Base-by-base conservation (phyloP, 352 stramenopile species). In the Globisporangium orthogonon region DNA sequence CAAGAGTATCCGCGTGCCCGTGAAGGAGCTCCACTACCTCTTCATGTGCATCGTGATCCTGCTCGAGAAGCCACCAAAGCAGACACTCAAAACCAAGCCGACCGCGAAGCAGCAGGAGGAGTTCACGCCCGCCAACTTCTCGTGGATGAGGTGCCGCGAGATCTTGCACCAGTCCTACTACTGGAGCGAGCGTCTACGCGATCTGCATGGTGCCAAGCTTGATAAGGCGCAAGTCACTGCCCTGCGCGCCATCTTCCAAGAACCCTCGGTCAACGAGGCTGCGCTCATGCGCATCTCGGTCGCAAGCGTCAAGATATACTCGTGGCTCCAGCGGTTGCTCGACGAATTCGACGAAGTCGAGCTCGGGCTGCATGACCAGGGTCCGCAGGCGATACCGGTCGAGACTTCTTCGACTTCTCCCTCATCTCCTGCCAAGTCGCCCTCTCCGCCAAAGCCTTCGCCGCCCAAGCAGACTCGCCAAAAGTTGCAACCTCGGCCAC, bases 31-130 rank as follows among this genome's bases (percentile, higher is more conserved):
- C 14, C 83, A 92, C 50, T 87, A 79, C 48, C 66, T 92, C 4
- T 80, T 90, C 64, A 87, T 92, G 74, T 90, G 79, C 52, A 65
- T 92, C 43, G 69, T 85, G n/a, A 61, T 89, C 3, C 57, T 92
- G 23, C 54, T 90, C 7, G 71, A 90, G 17, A 74, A 69, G n/a
- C 69, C 78, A 2, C 59, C 69, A 3, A 71, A 83, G 52, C 71
- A 71, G 45, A 52, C 67, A 3, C 50, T 49, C 14, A 76, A 75
- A 46, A 63, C 51, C 4, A 71, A 74, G 40, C 68, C 70, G 29
- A 82, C 65, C 0, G 52, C 63, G 1, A 78, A 79, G 52, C 63
- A 73, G 18, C 66, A 78, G 15, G 75, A 86, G 29, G 61, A 82
- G 29, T 85, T 83, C 58, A 82, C 66, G 7, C 66, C 76, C 10